Evolutionary conservation across 805 yeast species (phyloP), one percentile per base, ranked within the genome.

Genomic region (Kazachstania taianensis): DNA sequence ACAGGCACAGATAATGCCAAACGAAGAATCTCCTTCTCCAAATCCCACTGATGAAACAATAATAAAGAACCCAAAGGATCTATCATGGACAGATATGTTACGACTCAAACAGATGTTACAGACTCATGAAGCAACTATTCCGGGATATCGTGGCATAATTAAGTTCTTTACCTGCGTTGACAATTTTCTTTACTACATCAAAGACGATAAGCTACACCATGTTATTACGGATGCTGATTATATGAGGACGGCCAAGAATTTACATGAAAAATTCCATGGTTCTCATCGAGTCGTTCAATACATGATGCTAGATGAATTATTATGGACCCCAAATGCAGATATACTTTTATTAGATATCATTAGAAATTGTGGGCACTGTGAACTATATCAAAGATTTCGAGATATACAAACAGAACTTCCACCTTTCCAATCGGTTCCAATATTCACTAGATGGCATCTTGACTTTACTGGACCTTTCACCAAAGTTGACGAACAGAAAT

Each of bases 381-480:
- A 34, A 9, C 8, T 28, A 4, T 32, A n/a, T 13, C 22, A 27
- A 16, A 16, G 23, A 16, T 28, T 34, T 16, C 9, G n/a, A 2
- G 28, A 34, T 3, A 5, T 34, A 9, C 32, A 32, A 2, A 17
- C 22, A 14, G 28, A 27, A 25, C 24, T 28, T 20, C 37, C 37
- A 4, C 15, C 16, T 8, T 5, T 34, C 7, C 17, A 20, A 10
- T 5, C 3, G 8, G 14, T 14, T 5, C 10, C 15, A 3, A 18
- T 34, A 15, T 34, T 34, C 22, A 5, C n/a, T 3, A 14, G 28
- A 14, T 34, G 37, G 32, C 32, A 34, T 34, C 12, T 34, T 4
- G 33, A 34, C 13, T 34, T 34, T 29, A 28, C 33, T 5, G 37
- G 37, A 5, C 37, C 37, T 4, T 15, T 19, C 15, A 16, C 23